These are phyloP conservation scores for Umbelopsis sp. DNA, from an alignment of 371 early-diverging fungal species.

Conservation along the genomic window DNA sequence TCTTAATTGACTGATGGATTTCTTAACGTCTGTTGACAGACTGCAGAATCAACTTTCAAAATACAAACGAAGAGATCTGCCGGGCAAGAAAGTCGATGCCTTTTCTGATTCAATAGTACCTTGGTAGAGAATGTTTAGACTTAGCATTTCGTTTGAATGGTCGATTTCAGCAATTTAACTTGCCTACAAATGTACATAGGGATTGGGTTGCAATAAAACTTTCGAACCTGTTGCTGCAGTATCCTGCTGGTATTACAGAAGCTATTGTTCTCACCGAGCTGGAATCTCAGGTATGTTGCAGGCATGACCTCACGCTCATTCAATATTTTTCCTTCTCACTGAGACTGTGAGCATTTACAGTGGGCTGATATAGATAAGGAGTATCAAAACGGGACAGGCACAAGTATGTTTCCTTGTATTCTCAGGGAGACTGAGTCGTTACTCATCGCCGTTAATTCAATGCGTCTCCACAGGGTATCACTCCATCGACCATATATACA, in stretches of 20 bases:
- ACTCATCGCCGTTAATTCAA: neutral
- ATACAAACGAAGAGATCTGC: neutral
- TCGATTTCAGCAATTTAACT: neutral
- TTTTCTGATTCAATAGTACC: neutral
- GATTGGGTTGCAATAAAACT: slow-evolving; percentile 33
- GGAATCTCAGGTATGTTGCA: slow-evolving; percentile 28
- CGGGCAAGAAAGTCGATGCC: neutral
- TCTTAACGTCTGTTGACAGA: neutral
- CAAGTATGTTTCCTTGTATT: slow-evolving; percentile 2
- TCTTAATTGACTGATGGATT: neutral
- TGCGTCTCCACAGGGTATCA: neutral
- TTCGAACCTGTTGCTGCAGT: slow-evolving; percentile 23
- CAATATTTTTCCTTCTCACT: neutral
- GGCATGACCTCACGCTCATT: neutral
- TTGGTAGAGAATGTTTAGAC: neutral
- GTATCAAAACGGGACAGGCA: slow-evolving; percentile 27
- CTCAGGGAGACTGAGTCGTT: neutral
- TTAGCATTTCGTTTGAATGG: neutral
- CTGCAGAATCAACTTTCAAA: slow-evolving; percentile 6
- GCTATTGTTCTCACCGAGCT: slow-evolving; percentile 25
- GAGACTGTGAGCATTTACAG: slow-evolving; percentile 16
- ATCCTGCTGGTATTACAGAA: slow-evolving; percentile 33
- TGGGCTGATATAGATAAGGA: slow-evolving; percentile 30
- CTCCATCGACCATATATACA: neutral
- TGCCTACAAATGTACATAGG: slow-evolving; percentile 19